Base-by-base conservation (phyloP, 768 basidiomycete genomes). In the Crepidotus variabilis region DNA sequence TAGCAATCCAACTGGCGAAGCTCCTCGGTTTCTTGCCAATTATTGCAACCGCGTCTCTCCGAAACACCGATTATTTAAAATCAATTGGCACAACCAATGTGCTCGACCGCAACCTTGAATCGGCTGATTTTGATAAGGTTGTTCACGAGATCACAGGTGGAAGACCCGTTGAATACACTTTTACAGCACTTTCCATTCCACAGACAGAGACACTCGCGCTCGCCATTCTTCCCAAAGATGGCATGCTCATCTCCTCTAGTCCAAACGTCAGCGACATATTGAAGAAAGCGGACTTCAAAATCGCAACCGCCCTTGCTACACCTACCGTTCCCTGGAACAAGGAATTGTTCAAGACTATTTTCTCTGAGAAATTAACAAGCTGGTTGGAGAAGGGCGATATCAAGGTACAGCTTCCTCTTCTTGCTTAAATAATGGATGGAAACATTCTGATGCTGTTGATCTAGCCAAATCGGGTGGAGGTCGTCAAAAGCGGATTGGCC, bases 381-480 rank as follows among this genome's bases (percentile, higher is more conserved):
- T 50, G 22, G 11, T 50, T 50, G 48, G 48, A 23, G 23, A 23
- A 22, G 7, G 48, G 48, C 22, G 48, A 20, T 24, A 7, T 50
- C n/a, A 50, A 50, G 48, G 48, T 50, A 14, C 7, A 22, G 5
- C 18, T 5, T 16, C 13, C 5, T 43, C 39, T 5, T 11, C 39
- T 20, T 20, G 18, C n/a, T n/a, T n/a, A n/a, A n/a, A n/a, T 43
- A 2, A 43, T 43, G 14, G 3, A 3, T 28, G 39, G 13, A 11
- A 3, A 43, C 11, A 43, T 3, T 16, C 39, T 43, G 39, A 43
- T 43, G 4, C 13, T 43, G 4, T 43, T 43, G 13, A 16, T 16
- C 14, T 43, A 43, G 79, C 79, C 80, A 8, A 78, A 78, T 62
- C 63, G 61, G 23, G 67, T 77, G 6, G 76, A 78, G 52, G 61